These are phyloP conservation scores for Cyberlindnera euphorbiiphila DNA, from an alignment of 805 yeast species.

Conservation along the genomic window DNA sequence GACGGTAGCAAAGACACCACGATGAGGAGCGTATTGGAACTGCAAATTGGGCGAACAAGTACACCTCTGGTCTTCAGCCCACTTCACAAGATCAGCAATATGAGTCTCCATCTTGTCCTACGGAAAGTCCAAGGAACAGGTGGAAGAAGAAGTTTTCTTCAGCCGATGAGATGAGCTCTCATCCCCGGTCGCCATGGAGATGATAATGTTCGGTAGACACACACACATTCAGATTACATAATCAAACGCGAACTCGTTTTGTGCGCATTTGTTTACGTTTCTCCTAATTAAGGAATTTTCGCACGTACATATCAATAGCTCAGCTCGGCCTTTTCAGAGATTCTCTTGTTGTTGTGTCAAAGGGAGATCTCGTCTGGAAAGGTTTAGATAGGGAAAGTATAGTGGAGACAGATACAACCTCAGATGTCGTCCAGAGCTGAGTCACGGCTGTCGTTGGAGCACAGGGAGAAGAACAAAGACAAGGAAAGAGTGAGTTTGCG, in stretches of 20 bases:
- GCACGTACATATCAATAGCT: constrained; percentile 1
- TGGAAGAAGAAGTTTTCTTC: too few relatives aligned
- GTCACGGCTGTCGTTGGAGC: constrained; percentile 12
- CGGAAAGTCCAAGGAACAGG: too few relatives aligned
- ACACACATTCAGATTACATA: too few relatives aligned
- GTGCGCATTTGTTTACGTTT: constrained; percentile 12
- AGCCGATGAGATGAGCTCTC: too few relatives aligned
- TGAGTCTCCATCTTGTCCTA: too few relatives aligned
- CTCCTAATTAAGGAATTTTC: constrained; percentile 6
- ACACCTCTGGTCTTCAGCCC: constrained; percentile 40
- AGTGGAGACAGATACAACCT: too few relatives aligned
- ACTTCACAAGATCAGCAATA: constrained; percentile 19
- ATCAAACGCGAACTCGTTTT: constrained; percentile 6
- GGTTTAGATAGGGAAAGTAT: neutral
- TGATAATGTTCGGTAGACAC: too few relatives aligned
- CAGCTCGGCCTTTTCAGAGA: too few relatives aligned
- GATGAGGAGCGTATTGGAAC: constrained; percentile 31
- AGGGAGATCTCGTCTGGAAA: neutral
- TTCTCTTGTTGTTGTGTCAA: too few relatives aligned
- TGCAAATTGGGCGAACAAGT: constrained; percentile 29
- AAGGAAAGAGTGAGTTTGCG: constrained; percentile 11
- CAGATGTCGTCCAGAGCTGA: constrained; percentile 5
- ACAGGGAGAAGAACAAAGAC: constrained; percentile 3
- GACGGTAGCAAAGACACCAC: constrained; percentile 36
- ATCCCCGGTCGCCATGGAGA: too few relatives aligned